Percentiles rank a stretch among this genome's conserved stretches.
Conservation (phyloP, 805 yeast species). For the Starmerella geochares region DNA sequence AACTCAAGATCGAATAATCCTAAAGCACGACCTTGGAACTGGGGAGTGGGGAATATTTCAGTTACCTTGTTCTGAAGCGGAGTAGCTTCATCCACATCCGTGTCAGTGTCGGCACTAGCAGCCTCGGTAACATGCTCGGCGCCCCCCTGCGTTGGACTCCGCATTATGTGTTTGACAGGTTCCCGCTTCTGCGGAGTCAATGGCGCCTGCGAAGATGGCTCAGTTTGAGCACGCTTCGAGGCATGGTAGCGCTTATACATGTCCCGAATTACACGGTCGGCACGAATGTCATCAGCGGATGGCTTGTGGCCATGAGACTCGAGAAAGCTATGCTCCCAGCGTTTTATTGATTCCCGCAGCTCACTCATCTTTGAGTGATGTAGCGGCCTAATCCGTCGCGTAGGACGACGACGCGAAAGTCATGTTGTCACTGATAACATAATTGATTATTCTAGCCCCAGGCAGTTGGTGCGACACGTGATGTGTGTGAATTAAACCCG, state of each 20-base stretch:
- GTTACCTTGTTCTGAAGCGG: conserved; percentile 10
- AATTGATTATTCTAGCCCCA: not conserved
- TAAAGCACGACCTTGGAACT: conserved; percentile 18
- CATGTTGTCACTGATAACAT: not conserved
- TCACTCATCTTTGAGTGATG: not conserved
- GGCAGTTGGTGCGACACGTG: not conserved
- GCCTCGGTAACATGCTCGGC: not conserved
- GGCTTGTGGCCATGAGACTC: conserved; percentile 18
- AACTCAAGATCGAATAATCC: conserved; percentile 23
- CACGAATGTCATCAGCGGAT: conserved; percentile 16
- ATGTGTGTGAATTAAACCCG: not conserved
- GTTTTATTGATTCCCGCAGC: conserved; percentile 17
- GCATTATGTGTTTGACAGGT: not conserved
- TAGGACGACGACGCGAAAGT: not conserved
- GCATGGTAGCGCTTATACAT: conserved; percentile 18
- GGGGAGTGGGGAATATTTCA: conserved; percentile 24
- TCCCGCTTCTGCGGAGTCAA: conserved; percentile 3
- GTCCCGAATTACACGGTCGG: conserved; percentile 11
- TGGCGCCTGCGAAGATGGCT: not conserved
- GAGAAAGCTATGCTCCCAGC: conserved; percentile 22
- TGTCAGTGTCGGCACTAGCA: not conserved
- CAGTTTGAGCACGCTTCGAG: conserved; percentile 1
- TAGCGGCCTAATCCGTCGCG: not conserved
- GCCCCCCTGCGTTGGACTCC: too few species aligned
- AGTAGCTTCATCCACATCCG: conserved; percentile 13